Conservation (phyloP, 805 yeast species). For the Lipomyces orientalis region DNA sequence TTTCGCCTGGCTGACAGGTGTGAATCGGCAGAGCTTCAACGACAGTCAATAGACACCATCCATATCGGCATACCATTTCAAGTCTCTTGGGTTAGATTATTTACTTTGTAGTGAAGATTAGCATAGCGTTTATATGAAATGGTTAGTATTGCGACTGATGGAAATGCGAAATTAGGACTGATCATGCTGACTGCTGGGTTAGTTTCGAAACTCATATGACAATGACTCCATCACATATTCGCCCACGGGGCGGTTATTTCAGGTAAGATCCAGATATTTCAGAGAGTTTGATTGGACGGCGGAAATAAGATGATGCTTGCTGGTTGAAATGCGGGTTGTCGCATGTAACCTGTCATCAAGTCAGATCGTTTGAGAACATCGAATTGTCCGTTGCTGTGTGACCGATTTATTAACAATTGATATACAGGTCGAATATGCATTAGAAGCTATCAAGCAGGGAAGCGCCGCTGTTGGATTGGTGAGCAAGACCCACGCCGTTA, state of each 20-base stretch:
- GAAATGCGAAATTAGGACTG: not conserved
- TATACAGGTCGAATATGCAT: conserved; percentile 70
- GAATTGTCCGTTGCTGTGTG: not conserved
- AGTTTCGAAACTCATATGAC: conserved; percentile 97
- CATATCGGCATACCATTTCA: not conserved
- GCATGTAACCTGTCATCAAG: not conserved
- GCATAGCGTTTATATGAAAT: not conserved
- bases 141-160: not conserved
- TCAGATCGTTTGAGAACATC: not conserved
- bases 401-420: not conserved
- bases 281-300: not conserved
- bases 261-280: conserved; percentile 48
- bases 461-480: conserved; percentile 95
- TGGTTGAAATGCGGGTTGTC: not conserved
- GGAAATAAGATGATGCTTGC: conserved; percentile 5
- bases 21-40: not conserved
- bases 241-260: conserved; percentile 91
- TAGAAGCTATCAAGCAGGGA: conserved; percentile 97
- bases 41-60: not conserved
- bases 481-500: conserved; percentile 83
- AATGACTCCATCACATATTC: conserved; percentile 98
- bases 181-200: not conserved
- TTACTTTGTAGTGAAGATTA: not conserved
- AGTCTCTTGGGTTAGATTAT: not conserved
- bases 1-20: not conserved